phyloP scores from a whole-genome alignment of 768 basidiomycete genomes.

The Trametes maxima region DNA sequence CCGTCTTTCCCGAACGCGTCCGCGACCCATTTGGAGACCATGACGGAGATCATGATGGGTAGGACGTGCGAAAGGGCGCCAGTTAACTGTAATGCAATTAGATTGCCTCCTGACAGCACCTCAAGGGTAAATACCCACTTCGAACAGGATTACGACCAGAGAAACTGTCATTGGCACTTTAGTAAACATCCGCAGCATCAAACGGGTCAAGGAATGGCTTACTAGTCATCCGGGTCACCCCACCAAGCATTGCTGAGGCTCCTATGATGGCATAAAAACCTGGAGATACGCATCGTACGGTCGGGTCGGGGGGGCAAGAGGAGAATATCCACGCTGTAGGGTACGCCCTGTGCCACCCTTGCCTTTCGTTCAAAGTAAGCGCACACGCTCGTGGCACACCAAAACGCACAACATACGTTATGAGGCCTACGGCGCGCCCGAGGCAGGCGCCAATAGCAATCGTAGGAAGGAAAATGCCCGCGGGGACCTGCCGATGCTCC shows the following conservation, averaged over 20 bases:
- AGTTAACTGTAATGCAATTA: constrained; percentile 70
- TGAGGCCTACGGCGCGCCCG: constrained; percentile 68
- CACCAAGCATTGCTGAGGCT: constrained; percentile 74
- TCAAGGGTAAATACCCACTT: constrained; percentile 40
- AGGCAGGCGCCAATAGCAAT: constrained; percentile 75
- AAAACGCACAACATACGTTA: constrained; percentile 49
- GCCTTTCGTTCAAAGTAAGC: constrained; percentile 41
- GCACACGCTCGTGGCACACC: neutral
- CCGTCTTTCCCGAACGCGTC: constrained; percentile 71
- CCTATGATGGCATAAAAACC: constrained; percentile 81
- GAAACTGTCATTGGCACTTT: constrained; percentile 49
- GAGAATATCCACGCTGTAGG: constrained; percentile 71
- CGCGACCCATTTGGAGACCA: constrained; percentile 77
- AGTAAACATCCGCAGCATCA: neutral
- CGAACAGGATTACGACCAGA: constrained; percentile 75
- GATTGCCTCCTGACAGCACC: too few relatives aligned
- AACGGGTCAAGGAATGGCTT: constrained; percentile 24
- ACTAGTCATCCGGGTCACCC: constrained; percentile 80
- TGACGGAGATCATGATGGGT: constrained; percentile 80
- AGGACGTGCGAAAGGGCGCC: constrained; percentile 80
- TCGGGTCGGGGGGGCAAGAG: constrained; percentile 72
- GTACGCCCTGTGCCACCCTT: constrained; percentile 66
- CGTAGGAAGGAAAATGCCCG: constrained; percentile 76
- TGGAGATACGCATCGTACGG: constrained; percentile 68
- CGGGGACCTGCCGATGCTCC: constrained; percentile 55